Conservation (phyloP, 2,329 filamentous ascomycete species). For the Xylariales sp. region DNA sequence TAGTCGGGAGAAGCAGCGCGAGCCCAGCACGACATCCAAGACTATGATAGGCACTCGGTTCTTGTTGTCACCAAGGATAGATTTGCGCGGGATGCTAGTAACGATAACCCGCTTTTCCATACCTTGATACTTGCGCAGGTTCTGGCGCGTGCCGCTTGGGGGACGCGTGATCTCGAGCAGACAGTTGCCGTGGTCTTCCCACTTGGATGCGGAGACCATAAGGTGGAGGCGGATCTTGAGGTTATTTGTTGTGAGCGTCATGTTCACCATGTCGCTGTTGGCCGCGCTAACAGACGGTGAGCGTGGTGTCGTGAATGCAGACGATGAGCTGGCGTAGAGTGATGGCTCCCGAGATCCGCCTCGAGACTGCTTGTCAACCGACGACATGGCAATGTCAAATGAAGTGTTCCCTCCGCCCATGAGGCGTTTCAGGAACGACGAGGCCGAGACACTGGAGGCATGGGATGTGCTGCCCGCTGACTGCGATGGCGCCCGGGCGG, state of each 20-base stretch:
- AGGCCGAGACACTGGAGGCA: slow-evolving; percentile 58
- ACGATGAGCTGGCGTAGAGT: slow-evolving; percentile 56
- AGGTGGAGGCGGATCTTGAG: slow-evolving; percentile 84
- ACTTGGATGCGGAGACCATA: slow-evolving; percentile 71
- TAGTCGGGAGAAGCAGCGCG: slow-evolving; percentile 78
- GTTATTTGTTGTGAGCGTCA: slow-evolving; percentile 66
- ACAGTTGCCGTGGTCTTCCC: slow-evolving; percentile 88
- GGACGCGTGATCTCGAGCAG: slow-evolving; percentile 76
- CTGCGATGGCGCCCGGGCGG: slow-evolving; percentile 55
- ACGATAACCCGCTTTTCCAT: slow-evolving; percentile 85
- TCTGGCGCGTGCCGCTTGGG: slow-evolving; percentile 56
- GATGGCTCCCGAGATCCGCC: slow-evolving; percentile 52
- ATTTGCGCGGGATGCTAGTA: slow-evolving; percentile 62
- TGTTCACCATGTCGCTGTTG: slow-evolving; percentile 39
- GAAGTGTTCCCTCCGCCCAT: slow-evolving; percentile 63
- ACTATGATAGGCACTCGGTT: slow-evolving; percentile 51
- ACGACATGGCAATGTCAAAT: slow-evolving; percentile 81
- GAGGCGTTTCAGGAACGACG: slow-evolving; percentile 75
- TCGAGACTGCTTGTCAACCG: slow-evolving; percentile 57
- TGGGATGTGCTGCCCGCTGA: slow-evolving; percentile 68
- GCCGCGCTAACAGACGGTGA: slow-evolving; percentile 55
- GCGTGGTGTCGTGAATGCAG: slow-evolving; percentile 48
- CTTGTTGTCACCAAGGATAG: slow-evolving; percentile 29
- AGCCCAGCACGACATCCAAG: slow-evolving; percentile 79
- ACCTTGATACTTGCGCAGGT: slow-evolving; percentile 56